Evolutionary conservation across 257 asterid species (phyloP).

Genomic region (Solanum habrochaites): DNA sequence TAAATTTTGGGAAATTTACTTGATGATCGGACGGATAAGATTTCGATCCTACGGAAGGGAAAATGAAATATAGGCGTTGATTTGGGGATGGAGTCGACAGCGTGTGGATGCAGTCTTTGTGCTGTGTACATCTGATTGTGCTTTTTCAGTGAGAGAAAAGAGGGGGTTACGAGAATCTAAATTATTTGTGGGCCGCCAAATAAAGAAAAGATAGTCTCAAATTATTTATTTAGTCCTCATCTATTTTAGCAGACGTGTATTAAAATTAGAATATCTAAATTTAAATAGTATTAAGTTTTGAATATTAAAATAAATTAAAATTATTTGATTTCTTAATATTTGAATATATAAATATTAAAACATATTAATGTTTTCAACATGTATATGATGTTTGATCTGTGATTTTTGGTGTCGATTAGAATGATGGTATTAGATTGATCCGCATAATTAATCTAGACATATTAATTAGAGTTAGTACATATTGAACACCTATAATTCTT

Average conservation of each 20-base stretch:
- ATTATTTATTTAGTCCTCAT: not conserved
- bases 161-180: not conserved
- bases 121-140: not conserved
- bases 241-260: not conserved
- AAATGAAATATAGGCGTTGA: not conserved
- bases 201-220: not conserved
- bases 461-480: fast-evolving
- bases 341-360: too few relatives aligned
- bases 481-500: fast-evolving
- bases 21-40: not conserved
- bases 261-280: not conserved
- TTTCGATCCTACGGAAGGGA: not conserved
- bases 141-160: not conserved
- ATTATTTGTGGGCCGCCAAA: not conserved
- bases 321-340: too few relatives aligned
- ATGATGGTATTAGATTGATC: not conserved
- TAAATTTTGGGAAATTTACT: not conserved
- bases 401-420: not conserved
- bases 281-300: too few relatives aligned
- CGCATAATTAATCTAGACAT: too few relatives aligned
- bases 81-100: not conserved
- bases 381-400: not conserved
- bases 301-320: too few relatives aligned
- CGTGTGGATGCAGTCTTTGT: not conserved
- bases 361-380: too few relatives aligned